Evolutionary conservation across 164 flowering plant genomes (phyloP).

Genomic region (Tetrastigma voinierianum): DNA sequence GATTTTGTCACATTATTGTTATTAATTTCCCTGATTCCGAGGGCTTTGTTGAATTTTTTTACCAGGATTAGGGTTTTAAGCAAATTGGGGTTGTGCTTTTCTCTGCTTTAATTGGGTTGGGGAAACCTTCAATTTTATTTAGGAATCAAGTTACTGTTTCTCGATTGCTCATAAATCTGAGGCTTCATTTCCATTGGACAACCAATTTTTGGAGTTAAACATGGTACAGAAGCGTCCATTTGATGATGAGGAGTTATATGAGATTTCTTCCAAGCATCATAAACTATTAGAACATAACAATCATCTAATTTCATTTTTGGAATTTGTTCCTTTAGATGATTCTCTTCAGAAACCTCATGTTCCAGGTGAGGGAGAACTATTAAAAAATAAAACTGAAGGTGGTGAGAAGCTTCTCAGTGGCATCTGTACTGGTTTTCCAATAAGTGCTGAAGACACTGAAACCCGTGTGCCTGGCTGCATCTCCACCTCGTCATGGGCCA

Average conservation of each 20-base stretch:
- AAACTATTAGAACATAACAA: slow-evolving; percentile 20
- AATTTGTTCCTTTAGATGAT: slow-evolving; percentile 13
- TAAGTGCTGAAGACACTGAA: slow-evolving; percentile 8
- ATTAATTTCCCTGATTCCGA: background rate
- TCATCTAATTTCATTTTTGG: slow-evolving; percentile 13
- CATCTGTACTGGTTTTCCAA: slow-evolving; percentile 3
- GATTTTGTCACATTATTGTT: background rate
- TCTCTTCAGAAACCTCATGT: background rate
- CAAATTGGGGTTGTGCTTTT: slow-evolving; percentile 1
- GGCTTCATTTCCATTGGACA: background rate
- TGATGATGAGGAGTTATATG: slow-evolving; percentile 18
- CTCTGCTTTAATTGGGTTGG: too few species aligned
- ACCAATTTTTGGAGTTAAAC: slow-evolving; percentile 11
- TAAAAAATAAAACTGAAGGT: background rate
- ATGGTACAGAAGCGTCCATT: slow-evolving; percentile 37
- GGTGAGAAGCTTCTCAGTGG: slow-evolving; percentile 13
- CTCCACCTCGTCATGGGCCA: slow-evolving; percentile 21
- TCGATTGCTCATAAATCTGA: too few species aligned
- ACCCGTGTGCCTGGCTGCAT: slow-evolving; percentile 7
- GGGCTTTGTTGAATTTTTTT: background rate
- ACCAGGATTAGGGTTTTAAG: background rate
- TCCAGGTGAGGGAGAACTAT: slow-evolving; percentile 16
- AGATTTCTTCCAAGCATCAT: slow-evolving; percentile 27
- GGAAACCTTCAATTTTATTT: too few species aligned
- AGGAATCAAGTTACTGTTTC: too few species aligned